A percentile compares a stretch with the other conserved stretches of the same genome.
phyloP scores from a whole-genome alignment of 352 stramenopile species.

The Phytophthora melonis region DNA sequence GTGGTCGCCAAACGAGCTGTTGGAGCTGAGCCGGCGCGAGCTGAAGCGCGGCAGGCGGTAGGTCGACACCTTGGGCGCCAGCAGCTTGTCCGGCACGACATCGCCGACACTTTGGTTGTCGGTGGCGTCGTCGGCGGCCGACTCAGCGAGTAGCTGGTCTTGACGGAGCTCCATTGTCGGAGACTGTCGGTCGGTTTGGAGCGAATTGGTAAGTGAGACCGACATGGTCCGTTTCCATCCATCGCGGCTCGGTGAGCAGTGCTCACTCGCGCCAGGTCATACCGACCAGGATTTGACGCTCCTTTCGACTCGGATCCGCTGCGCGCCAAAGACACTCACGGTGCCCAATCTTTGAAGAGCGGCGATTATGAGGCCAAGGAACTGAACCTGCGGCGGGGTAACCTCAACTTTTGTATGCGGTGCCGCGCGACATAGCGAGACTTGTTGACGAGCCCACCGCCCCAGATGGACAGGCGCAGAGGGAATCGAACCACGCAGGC shows the following conservation, averaged over 20 bases:
- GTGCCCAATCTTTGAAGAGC: conserved; percentile 16
- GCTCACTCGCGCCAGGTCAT: background rate
- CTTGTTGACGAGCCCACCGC: conserved; percentile 27
- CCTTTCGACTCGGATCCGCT: background rate
- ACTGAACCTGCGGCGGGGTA: background rate
- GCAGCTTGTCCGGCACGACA: conserved; percentile 30
- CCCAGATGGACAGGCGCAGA: conserved; percentile 10
- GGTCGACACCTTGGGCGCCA: conserved; percentile 30
- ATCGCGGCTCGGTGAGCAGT: too few relatives aligned
- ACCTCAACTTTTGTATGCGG: background rate
- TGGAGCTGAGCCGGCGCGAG: conserved; percentile 35
- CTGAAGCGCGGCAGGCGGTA: conserved; percentile 46
- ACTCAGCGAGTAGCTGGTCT: background rate
- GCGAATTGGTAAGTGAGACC: conserved; percentile 14
- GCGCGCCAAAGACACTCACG: conserved; percentile 17
- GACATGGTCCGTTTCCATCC: conserved; percentile 1
- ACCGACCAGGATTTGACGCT: conserved; percentile 6
- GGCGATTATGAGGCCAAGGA: conserved; percentile 1
- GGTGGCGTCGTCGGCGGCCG: conserved; percentile 1
- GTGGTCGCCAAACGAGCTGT: conserved; percentile 23
- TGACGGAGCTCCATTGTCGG: conserved; percentile 11
- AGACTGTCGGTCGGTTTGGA: background rate
- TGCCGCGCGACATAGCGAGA: conserved; percentile 25
- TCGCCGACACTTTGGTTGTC: conserved; percentile 32
- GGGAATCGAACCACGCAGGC: conserved; percentile 1